Evolutionary conservation across 2,329 filamentous ascomycete genomes (phyloP), one percentile per base, ranked within the genome.

Genomic region (Fusarium bulbicola): DNA sequence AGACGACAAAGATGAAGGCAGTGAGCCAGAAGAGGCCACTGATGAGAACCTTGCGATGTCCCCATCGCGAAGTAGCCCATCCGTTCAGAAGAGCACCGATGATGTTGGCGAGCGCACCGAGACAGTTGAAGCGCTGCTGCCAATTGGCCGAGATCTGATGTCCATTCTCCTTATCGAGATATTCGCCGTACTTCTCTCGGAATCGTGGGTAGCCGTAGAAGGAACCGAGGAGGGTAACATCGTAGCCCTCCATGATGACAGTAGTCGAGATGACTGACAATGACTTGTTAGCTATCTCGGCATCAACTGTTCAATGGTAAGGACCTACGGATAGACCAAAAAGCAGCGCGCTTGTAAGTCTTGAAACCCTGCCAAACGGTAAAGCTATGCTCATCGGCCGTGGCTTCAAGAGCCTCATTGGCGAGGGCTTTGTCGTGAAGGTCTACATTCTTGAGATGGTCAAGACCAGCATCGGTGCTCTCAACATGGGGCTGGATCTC

Each of bases 181-280:
- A 83, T 8, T 75, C 76, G 47, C 85, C 85, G 64, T 85, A 87
- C 72, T 79, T 84, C 64, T 74, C 73, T 14, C 77, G 79, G 75
- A 82, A 86, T 63, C 63, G 71, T 3, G 77, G 83, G 76, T 85
- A 86, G 10, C 80, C 85, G 69, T 82, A 85, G 76, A 87, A 86
- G 24, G 82, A 84, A n/a, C 80, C 70, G n/a, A 87, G 76, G 1
- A 87, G 79, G 39, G 83, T 85, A 5, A 84, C 81, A 57, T 87
- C 85, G 76, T 87, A 87, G 6, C 86, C 86, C 66, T 87, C 86
- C 86, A 87, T 87, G 68, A 87, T 81, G 59, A 87, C 82, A 7
- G 84, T 82, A n/a, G 82, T 82, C 18, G 84, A 85, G 60, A 86
- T 82, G 62, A 81, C 81, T 83, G 30, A 15, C n/a, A 20, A 20